Percentiles rank a stretch among this genome's conserved stretches.
Evolutionary conservation across 345 rosid genomes (phyloP).

Genomic region (Boechera retrofracta): DNA sequence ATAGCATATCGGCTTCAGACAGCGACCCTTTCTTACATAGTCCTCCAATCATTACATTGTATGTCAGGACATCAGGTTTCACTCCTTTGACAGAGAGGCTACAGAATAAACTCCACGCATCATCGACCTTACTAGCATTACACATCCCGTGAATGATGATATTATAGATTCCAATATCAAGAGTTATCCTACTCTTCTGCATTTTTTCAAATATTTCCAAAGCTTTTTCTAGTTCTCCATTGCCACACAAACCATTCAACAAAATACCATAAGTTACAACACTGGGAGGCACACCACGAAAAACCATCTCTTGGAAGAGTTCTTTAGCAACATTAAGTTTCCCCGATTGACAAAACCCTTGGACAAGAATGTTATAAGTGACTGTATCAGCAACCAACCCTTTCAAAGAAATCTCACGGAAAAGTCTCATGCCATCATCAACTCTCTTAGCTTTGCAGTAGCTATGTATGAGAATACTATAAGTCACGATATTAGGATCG

Average conservation of each 20-base stretch:
- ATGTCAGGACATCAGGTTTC: background rate
- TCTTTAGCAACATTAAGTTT: background rate
- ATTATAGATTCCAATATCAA: background rate
- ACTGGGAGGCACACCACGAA: conserved; percentile 32
- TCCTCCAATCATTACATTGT: conserved; percentile 13
- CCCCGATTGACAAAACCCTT: conserved; percentile 9
- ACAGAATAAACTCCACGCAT: conserved; percentile 25
- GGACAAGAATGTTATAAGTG: conserved; percentile 12
- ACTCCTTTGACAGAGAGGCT: conserved; percentile 37
- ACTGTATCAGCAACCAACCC: background rate
- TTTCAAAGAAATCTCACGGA: background rate
- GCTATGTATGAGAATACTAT: conserved; percentile 16
- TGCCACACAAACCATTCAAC: background rate
- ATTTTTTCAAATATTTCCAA: background rate
- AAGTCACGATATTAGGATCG: conserved; percentile 16
- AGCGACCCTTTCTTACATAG: conserved; percentile 6
- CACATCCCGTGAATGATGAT: conserved; percentile 2
- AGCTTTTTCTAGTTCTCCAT: background rate
- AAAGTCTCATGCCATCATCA: conserved; percentile 6
- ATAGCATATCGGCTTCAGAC: background rate
- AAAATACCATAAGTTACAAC: conserved; percentile 16
- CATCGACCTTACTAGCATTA: background rate
- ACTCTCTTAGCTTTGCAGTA: conserved; percentile 18
- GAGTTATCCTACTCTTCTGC: background rate
- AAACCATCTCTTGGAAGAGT: conserved; percentile 12